Percentiles rank a stretch among this genome's conserved stretches.
Conservation (phyloP, 495 filamentous ascomycete genomes). For the Penicillium longicatenatum region DNA sequence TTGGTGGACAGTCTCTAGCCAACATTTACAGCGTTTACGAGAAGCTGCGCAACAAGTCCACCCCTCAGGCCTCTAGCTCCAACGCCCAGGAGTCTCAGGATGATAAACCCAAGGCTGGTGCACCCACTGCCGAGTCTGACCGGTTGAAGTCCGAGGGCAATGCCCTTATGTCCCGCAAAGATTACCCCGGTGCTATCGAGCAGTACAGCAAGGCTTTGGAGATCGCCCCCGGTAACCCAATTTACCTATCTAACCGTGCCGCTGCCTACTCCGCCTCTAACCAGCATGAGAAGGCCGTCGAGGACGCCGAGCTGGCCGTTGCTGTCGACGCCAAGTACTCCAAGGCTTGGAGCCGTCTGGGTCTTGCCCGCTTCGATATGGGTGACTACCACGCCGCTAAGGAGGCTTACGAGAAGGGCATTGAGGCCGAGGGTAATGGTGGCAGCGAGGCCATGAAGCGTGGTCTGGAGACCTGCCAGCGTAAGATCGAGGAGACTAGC, state of each 20-base stretch:
- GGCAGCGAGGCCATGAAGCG: constrained; percentile 84
- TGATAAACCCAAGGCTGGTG: constrained; percentile 35
- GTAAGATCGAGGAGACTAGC: constrained; percentile 71
- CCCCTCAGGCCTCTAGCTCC: constrained; percentile 32
- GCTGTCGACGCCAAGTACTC: constrained; percentile 87
- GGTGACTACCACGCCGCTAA: constrained; percentile 87
- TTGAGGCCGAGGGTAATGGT: constrained; percentile 90
- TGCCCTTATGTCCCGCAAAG: constrained; percentile 87
- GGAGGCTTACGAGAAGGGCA: constrained; percentile 93
- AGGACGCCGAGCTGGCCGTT: constrained; percentile 87
- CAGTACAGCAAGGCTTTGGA: constrained; percentile 82
- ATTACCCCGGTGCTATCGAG: constrained; percentile 79
- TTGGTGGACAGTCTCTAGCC: constrained; percentile 81
- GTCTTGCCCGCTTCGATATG: constrained; percentile 84
- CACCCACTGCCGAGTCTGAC: constrained; percentile 72
- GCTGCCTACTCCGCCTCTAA: constrained; percentile 80
- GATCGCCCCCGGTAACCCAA: constrained; percentile 81
- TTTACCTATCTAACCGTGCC: constrained; percentile 97
- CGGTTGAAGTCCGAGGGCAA: constrained; percentile 89
- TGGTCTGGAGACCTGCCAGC: constrained; percentile 88
- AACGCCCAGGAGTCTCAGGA: constrained; percentile 24
- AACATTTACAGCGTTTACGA: constrained; percentile 95
- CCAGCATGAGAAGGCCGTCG: constrained; percentile 78
- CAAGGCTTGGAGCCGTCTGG: constrained; percentile 92
- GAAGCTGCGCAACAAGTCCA: constrained; percentile 76